Evolutionary conservation across 148 eudicot genomes (phyloP), one percentile per base, ranked within the genome.

Genomic region (Rhododendron ferrugineum): DNA sequence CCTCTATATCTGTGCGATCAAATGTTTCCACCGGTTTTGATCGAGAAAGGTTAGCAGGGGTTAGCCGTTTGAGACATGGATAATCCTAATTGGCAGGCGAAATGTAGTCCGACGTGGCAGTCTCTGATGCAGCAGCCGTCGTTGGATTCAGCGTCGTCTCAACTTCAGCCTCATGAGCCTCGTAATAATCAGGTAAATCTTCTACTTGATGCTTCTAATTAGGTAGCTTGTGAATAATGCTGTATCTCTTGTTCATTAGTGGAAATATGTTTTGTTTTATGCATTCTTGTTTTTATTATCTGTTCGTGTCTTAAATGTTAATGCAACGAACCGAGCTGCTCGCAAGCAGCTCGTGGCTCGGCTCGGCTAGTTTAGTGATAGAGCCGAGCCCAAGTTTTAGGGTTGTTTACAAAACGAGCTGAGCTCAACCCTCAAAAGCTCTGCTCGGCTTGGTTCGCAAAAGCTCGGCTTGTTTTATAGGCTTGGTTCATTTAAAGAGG

Each of bases 81-180:
- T 42, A 83, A 86, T 64, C 78, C 84, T 66, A 16, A 54, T 54
- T 92, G 90, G 92, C 88, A 85, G 86, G 83, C 74, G 76, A 90
- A 87, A 90, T 87, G 88, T 60, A 79, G 87, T 46, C 40, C 85
- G 75, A 42, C 77, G 72, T 88, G 85, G 85, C 87, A 84, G 79
- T 60, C 82, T 18, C 79, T 73, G 77, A 56, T 70, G 36, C 75
- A 54, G 88, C 75, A 47, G 88, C 75, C 82, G 46, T 66, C 83
- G 77, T 79, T 85, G 84, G 80, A 88, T 86, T 75, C 88, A 16
- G 79, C 86, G 26, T 82, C 86, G 26, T 26, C 66, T 42, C 87
- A 56, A 79, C 32, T 85, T 87, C 87, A 84, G 80, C 62, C 87
- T 4, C 89, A 89, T 26, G 89, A 78, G 30, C 46, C 77, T 84